phyloP scores from a whole-genome alignment of 2,329 filamentous ascomycete genomes.

The Clarireedia paspali region DNA sequence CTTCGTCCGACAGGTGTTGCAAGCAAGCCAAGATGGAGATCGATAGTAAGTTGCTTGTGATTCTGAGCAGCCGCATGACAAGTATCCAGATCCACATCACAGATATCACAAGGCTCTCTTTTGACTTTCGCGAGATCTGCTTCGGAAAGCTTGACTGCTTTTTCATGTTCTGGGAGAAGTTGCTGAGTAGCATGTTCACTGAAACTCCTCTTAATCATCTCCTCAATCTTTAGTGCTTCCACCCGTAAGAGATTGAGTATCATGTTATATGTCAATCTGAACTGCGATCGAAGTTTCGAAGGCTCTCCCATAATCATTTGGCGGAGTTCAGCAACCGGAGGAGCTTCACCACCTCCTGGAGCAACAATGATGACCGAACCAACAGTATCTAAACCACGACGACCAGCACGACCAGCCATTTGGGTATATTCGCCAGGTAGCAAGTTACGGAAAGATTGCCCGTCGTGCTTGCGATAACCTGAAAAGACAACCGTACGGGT shows the following conservation, averaged over 20 bases:
- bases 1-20: slow-evolving; percentile 75
- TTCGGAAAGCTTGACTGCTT: slow-evolving; percentile 85
- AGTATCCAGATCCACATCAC: slow-evolving; percentile 69
- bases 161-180: slow-evolving; percentile 88
- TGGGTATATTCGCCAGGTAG: slow-evolving; percentile 96
- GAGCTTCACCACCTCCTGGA: slow-evolving; percentile 74
- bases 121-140: slow-evolving; percentile 87
- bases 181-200: slow-evolving; percentile 97
- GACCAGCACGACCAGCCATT: slow-evolving; percentile 92
- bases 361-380: slow-evolving; percentile 93
- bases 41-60: slow-evolving; percentile 69
- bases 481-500: slow-evolving; percentile 97
- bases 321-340: slow-evolving; percentile 71
- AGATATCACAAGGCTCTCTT: slow-evolving; percentile 73
- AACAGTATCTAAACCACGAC: slow-evolving; percentile 85
- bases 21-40: slow-evolving; percentile 70
- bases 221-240: slow-evolving; percentile 95
- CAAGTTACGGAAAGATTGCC: slow-evolving; percentile 82
- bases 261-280: slow-evolving; percentile 98
- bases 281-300: slow-evolving; percentile 91
- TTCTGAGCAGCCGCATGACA: slow-evolving; percentile 79
- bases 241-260: slow-evolving; percentile 92
- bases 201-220: slow-evolving; percentile 99
- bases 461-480: slow-evolving; percentile 93
- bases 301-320: slow-evolving; percentile 96